A percentile compares a stretch with the other conserved stretches of the same genome.
phyloP scores from a whole-genome alignment of 768 basidiomycete genomes.

The Kwoniella mangroviensis region DNA sequence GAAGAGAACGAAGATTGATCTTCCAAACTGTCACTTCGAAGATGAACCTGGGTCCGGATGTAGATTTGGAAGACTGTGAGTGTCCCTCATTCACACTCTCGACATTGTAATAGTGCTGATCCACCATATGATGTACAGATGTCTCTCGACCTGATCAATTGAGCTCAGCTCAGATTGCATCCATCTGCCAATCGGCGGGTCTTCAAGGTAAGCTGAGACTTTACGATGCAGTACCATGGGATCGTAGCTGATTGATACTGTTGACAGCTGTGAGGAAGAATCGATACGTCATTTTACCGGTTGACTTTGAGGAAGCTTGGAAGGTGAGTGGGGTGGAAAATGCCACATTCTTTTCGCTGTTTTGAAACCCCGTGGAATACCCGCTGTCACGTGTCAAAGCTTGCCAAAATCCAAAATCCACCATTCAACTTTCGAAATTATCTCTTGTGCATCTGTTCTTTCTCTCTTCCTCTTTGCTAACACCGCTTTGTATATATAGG shows the following conservation, averaged over 20 bases:
- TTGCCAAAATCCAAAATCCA: constrained; percentile 49
- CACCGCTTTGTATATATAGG: constrained; percentile 62
- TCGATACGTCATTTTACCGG: constrained; percentile 93
- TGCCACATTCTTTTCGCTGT: constrained; percentile 36
- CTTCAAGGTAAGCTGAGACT: constrained; percentile 72
- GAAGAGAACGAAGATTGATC: constrained; percentile 92
- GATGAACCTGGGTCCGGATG: constrained; percentile 98
- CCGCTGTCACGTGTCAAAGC: constrained; percentile 28
- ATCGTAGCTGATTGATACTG: constrained; percentile 22
- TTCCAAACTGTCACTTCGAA: constrained; percentile 97
- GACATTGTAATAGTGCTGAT: neutral
- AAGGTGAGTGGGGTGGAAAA: constrained; percentile 79
- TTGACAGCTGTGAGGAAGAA: constrained; percentile 89
- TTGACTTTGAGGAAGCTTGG: constrained; percentile 99
- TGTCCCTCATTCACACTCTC: constrained; percentile 23
- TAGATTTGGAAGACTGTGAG: constrained; percentile 97
- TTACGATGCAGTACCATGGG: neutral
- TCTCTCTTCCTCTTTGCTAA: constrained; percentile 29
- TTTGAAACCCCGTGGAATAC: constrained; percentile 15
- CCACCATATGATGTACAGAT: constrained; percentile 62
- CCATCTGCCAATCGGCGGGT: constrained; percentile 95
- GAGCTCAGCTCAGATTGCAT: constrained; percentile 92
- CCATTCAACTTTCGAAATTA: constrained; percentile 27
- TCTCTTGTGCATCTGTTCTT: constrained; percentile 22
- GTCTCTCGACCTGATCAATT: constrained; percentile 95